A percentile compares a stretch with the other conserved stretches of the same genome.
Conservation (phyloP, 805 yeast species). For the Torulaspora delbrueckii region DNA sequence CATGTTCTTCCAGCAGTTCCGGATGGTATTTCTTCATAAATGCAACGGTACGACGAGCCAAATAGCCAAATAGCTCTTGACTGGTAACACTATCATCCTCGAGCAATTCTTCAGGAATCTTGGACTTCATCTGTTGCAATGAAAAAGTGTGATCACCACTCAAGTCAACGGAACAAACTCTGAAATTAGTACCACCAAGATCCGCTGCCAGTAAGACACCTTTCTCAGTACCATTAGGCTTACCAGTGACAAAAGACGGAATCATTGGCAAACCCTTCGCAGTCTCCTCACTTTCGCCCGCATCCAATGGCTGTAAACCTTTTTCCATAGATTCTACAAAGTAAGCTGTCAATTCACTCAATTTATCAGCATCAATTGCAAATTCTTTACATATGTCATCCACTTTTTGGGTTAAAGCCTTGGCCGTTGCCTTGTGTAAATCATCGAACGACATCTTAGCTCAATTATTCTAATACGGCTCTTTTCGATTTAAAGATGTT, state of each 20-base stretch:
- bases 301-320: slow-evolving; percentile 42
- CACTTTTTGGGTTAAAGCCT: slow-evolving; percentile 22
- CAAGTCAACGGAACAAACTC: slow-evolving; percentile 84
- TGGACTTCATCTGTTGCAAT: slow-evolving; percentile 68
- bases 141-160: slow-evolving; percentile 75
- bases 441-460: slow-evolving; percentile 30
- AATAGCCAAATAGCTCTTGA: slow-evolving; percentile 63
- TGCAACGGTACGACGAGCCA: slow-evolving; percentile 63
- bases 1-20: slow-evolving; percentile 36
- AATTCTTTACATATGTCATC: slow-evolving; percentile 29
- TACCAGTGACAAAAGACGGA: slow-evolving; percentile 79
- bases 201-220: slow-evolving; percentile 89
- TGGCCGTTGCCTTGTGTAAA: slow-evolving; percentile 26
- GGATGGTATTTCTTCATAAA: slow-evolving; percentile 67
- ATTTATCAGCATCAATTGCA: slow-evolving; percentile 21
- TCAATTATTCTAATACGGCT: neutral
- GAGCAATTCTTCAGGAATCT: slow-evolving; percentile 76
- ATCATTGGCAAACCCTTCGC: slow-evolving; percentile 74
- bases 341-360: slow-evolving; percentile 39
- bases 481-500: no score
- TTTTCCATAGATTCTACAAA: slow-evolving; percentile 58
- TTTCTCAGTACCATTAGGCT: slow-evolving; percentile 80
- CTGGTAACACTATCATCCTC: slow-evolving; percentile 47
- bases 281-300: slow-evolving; percentile 32
- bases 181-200: slow-evolving; percentile 92